Evolutionary conservation across 2,329 filamentous ascomycete species (phyloP), one percentile per base, ranked within the genome.

Genomic region (Cryoendolithus antarcticus): DNA sequence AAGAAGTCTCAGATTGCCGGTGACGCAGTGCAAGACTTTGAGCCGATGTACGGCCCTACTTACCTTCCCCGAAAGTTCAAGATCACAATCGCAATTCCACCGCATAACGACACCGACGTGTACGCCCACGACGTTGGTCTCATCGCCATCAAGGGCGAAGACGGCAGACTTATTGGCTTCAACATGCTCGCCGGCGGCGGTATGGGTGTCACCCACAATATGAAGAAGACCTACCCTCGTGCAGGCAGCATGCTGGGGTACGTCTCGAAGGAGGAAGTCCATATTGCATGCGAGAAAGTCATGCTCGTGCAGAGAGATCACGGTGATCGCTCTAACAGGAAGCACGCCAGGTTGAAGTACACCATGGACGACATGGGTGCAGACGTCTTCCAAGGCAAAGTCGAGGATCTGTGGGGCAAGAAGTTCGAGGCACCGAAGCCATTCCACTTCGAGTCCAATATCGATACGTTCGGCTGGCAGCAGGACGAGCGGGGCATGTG

Each of bases 181-280:
- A 98, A 98, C 66, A 62, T 98, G 38, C 75, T 94, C 39, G 88
- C 81, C 44, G 91, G 91, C 64, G 91, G 91, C 64, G 91, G 91
- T 63, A 98, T 98, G 91, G 91, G 91, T 64, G 75, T 86, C 9
- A 98, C 91, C 9, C 91, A 98, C 70, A 98, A 98, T 72, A 96
- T 95, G 75, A 98, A 96, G 75, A 98, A 98, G 75, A 98, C 91
- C 0, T 98, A 98, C 61, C 91, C 91, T 35, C 85, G 93, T 57
- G 86, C 82, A 13, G 91, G 91, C 45, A 85, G 85, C 54, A 93
- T 91, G 82, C 72, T 98, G 48, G 91, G 91, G 37, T 98, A 83
- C 60, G 79, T 86, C 44, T 66, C 76, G 37, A 71, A 76, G 24
- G 80, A 84, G 28, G 69, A 86, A 44, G 72, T 82, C 2, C 89